These are phyloP conservation scores for Solanum tarijense DNA, from an alignment of 257 asterid genomes.

Conservation along the genomic window DNA sequence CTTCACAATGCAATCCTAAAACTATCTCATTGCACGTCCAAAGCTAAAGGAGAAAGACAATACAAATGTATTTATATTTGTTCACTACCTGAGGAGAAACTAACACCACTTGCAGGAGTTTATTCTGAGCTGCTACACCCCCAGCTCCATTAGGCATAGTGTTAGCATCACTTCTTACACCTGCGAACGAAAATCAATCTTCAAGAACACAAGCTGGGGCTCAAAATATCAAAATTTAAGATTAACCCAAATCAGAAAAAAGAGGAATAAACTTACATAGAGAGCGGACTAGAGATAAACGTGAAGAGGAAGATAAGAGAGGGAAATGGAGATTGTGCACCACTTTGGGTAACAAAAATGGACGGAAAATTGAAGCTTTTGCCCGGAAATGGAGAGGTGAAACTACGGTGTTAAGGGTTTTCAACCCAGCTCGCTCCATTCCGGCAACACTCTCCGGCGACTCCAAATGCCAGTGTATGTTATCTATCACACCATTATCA, in stretches of 20 bases:
- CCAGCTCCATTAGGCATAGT: slow-evolving; percentile 42
- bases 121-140: slow-evolving; percentile 25
- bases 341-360: slow-evolving; percentile 8
- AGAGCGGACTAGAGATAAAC: slow-evolving; percentile 29
- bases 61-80: background rate
- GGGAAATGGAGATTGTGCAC: slow-evolving; percentile 13
- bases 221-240: background rate
- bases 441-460: background rate
- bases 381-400: slow-evolving; percentile 25
- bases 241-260: background rate
- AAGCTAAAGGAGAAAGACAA: background rate
- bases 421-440: slow-evolving; percentile 30
- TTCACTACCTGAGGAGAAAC: slow-evolving; percentile 82
- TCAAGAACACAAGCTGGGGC: background rate
- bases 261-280: slow-evolving; percentile 21
- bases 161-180: slow-evolving; percentile 24
- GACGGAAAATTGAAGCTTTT: slow-evolving; percentile 25
- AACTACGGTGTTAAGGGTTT: slow-evolving; percentile 34
- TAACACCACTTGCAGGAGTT: slow-evolving; percentile 74
- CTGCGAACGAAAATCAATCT: slow-evolving; percentile 18
- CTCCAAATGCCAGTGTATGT: background rate
- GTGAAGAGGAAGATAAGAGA: slow-evolving; percentile 18
- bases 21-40: background rate
- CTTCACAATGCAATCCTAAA: background rate
- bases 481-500: background rate